A percentile compares a stretch with the other conserved stretches of the same genome.
Conservation (phyloP, 1,284 basidiomycete species). For the Ceratobasidium sp. region DNA sequence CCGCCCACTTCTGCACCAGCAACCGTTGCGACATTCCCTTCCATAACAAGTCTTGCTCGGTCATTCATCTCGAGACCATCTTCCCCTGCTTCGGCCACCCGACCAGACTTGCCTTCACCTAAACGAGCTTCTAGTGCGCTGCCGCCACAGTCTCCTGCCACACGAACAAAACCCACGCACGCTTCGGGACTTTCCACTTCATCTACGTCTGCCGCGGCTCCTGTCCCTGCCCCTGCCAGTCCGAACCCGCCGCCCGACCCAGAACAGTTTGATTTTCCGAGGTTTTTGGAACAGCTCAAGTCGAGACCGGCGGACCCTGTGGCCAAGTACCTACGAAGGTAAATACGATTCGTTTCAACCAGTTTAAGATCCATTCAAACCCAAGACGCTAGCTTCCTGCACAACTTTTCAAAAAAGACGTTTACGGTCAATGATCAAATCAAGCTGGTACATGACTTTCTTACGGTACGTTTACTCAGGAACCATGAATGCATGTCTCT, state of each 20-base stretch:
- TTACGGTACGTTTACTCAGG: slow-evolving; percentile 64
- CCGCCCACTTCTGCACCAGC: slow-evolving; percentile 45
- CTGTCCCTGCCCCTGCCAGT: neutral
- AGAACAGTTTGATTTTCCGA: slow-evolving; percentile 77
- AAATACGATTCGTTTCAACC: slow-evolving; percentile 12
- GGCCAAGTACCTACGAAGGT: slow-evolving; percentile 91
- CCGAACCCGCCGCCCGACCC: neutral
- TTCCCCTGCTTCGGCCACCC: slow-evolving; percentile 50
- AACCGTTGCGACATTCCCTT: slow-evolving; percentile 60
- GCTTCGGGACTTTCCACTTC: slow-evolving; percentile 8
- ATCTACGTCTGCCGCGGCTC: neutral
- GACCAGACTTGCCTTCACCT: slow-evolving; percentile 54
- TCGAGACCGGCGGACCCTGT: slow-evolving; percentile 83
- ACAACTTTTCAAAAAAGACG: slow-evolving; percentile 88
- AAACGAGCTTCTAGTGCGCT: slow-evolving; percentile 61
- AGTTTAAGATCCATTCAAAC: too few relatives aligned
- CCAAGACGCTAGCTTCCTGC: slow-evolving; percentile 73
- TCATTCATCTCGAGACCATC: slow-evolving; percentile 48
- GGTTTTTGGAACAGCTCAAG: slow-evolving; percentile 91
- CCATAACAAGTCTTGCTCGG: slow-evolving; percentile 68
- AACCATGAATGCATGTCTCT: slow-evolving; percentile 1
- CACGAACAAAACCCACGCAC: slow-evolving; percentile 2
- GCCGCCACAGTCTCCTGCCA: slow-evolving; percentile 54
- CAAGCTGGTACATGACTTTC: slow-evolving; percentile 91
- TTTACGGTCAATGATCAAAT: slow-evolving; percentile 91